Evolutionary conservation across 2,329 filamentous ascomycete species (phyloP).

Genomic region (Endothia cerciana): DNA sequence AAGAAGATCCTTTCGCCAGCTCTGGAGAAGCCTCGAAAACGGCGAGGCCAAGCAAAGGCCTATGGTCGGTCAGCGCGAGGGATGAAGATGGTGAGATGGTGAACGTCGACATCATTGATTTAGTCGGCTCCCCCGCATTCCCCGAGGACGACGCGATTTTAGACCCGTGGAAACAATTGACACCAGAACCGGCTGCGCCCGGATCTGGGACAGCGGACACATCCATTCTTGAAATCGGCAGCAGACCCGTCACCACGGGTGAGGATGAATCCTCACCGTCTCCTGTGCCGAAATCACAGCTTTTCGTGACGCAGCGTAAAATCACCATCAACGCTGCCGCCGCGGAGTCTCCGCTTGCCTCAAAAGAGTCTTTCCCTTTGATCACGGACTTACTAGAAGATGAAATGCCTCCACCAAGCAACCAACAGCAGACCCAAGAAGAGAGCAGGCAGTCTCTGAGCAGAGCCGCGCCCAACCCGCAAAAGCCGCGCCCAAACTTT

Average conservation of each 20-base stretch:
- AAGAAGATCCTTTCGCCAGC: conserved; percentile 45
- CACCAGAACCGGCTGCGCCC: conserved; percentile 22
- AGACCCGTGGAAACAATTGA: conserved; percentile 38
- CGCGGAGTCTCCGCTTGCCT: background rate
- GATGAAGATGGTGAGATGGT: conserved; percentile 67
- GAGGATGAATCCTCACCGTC: background rate
- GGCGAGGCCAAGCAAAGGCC: conserved; percentile 38
- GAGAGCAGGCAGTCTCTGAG: conserved; percentile 24
- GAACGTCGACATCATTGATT: conserved; percentile 64
- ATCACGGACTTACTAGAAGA: conserved; percentile 24
- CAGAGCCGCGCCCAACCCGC: conserved; percentile 13
- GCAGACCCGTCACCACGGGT: conserved; percentile 12
- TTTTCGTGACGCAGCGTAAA: conserved; percentile 31
- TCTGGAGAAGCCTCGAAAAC: conserved; percentile 26
- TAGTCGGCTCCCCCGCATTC: conserved; percentile 50
- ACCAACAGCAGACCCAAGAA: conserved; percentile 37
- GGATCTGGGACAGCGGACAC: conserved; percentile 13
- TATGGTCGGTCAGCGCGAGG: conserved; percentile 75
- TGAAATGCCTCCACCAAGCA: conserved; percentile 38
- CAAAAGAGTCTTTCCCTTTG: conserved; percentile 3
- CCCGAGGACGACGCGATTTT: conserved; percentile 32
- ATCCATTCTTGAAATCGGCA: conserved; percentile 22
- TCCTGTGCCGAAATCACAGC: conserved; percentile 27
- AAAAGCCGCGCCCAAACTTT: conserved; percentile 56
- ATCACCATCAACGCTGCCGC: conserved; percentile 17